Evolutionary conservation across 192 early-diverging fungal genomes (phyloP).

Genomic region (Entomortierella lignicola): DNA sequence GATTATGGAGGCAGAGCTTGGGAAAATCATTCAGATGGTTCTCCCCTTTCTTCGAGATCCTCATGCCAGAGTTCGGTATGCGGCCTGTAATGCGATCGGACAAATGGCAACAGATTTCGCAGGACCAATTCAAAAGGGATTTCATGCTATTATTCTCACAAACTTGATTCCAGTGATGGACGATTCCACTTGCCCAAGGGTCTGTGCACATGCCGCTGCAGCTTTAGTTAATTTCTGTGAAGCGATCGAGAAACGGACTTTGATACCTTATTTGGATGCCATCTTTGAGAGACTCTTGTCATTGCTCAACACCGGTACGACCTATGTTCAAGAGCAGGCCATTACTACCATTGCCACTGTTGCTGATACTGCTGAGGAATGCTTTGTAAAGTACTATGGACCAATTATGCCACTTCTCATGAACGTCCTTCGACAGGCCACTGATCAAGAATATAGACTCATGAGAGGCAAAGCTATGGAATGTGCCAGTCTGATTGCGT

Average conservation of each 20-base stretch:
- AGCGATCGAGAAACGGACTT: slow-evolving; percentile 79
- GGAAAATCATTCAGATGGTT: slow-evolving; percentile 83
- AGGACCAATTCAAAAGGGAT: slow-evolving; percentile 76
- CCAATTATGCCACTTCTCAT: slow-evolving; percentile 96
- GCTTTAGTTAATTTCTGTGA: slow-evolving; percentile 98
- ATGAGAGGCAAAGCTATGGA: slow-evolving; percentile 97
- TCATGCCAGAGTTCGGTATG: slow-evolving; percentile 94
- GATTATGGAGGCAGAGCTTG: slow-evolving; percentile 90
- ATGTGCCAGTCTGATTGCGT: slow-evolving; percentile 91
- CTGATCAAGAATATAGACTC: slow-evolving; percentile 84
- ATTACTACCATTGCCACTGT: slow-evolving; percentile 97
- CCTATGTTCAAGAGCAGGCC: slow-evolving; percentile 98
- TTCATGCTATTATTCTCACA: slow-evolving; percentile 73
- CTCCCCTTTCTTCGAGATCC: slow-evolving; percentile 85
- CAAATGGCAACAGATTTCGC: slow-evolving; percentile 99
- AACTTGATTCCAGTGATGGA: slow-evolving; percentile 90
- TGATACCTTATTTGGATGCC: slow-evolving; percentile 90
- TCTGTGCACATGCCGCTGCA: slow-evolving; percentile 94
- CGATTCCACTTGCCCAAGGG: slow-evolving; percentile 66
- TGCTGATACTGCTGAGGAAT: slow-evolving; percentile 90
- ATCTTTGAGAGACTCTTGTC: slow-evolving; percentile 88
- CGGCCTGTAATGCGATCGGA: slow-evolving; percentile 94
- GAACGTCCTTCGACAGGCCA: slow-evolving; percentile 85
- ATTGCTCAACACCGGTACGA: slow-evolving; percentile 85
- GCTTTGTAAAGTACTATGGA: slow-evolving; percentile 91